A percentile compares a stretch with the other conserved stretches of the same genome.
Evolutionary conservation across 192 early-diverging fungal genomes (phyloP).

Genomic region (Funneliformis mosseae): DNA sequence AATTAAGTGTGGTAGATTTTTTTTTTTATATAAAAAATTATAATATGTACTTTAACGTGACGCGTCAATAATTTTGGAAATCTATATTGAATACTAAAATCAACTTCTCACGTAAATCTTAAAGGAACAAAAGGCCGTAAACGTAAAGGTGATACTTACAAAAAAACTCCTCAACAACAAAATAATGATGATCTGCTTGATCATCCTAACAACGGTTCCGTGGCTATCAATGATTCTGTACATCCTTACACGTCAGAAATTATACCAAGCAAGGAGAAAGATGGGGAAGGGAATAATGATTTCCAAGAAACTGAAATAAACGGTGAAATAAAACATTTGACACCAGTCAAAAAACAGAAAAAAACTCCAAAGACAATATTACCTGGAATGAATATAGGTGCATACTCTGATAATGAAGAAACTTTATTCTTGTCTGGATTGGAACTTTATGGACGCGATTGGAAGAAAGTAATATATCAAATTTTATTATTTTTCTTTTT

Average conservation of each 20-base stretch:
- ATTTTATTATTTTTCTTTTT: slow-evolving; percentile 3
- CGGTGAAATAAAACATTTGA: slow-evolving; percentile 30
- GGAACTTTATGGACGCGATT: slow-evolving; percentile 81
- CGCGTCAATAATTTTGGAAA: neutral
- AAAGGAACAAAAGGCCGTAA: neutral
- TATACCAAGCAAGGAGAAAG: slow-evolving; percentile 3
- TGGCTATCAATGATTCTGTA: slow-evolving; percentile 9
- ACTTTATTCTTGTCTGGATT: slow-evolving; percentile 73
- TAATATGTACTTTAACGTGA: neutral
- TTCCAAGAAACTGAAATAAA: neutral
- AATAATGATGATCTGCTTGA: slow-evolving; percentile 5
- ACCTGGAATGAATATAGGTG: slow-evolving; percentile 64
- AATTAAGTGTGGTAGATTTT: neutral
- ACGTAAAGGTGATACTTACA: neutral
- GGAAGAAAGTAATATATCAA: slow-evolving; percentile 62
- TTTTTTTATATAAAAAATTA: neutral
- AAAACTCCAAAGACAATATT: slow-evolving; percentile 50
- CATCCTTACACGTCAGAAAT: neutral
- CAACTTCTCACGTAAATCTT: neutral
- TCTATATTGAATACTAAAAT: neutral
- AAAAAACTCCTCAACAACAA: neutral
- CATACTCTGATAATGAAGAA: slow-evolving; percentile 80
- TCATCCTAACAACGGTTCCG: neutral
- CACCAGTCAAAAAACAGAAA: slow-evolving; percentile 42
- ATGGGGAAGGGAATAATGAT: neutral